Evolutionary conservation across 768 basidiomycete species (phyloP), one percentile per base, ranked within the genome.

Genomic region (Boletus patriciae): DNA sequence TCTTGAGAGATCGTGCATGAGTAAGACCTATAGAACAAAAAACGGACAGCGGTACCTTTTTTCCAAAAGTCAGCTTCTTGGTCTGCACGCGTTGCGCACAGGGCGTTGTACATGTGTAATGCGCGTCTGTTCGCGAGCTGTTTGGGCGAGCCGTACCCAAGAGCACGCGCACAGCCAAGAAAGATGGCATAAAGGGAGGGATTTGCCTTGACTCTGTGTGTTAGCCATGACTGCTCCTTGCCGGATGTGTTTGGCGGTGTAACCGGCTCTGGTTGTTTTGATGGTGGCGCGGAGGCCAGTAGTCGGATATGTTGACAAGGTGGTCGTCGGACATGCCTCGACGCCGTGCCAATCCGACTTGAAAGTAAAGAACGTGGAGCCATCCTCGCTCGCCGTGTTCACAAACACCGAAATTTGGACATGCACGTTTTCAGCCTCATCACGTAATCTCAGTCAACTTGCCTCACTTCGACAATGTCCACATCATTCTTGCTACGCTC

Each of bases 11-110:
- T 19, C 41, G 51, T 52, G 34, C 3, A 18, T 58, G 31, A 50
- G 48, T 44, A 27, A 15, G n/a, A 15, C 23, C 15, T n/a, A 10
- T 9, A 15, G 34, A 15, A 13, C 4, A 19, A 2, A 23, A 29
- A 58, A 45, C 6, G 4, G 19, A 46, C 21, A n/a, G n/a, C 11
- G 77, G 54, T 67, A 86, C 88, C 83, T 52, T 85, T 71, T 62
- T 77, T 79, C 88, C 88, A 90, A 67, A 88, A 89, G 6, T 64
- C 70, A 13, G 62, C 70, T 57, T 88, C 84, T 54, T 83, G 76
- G 57, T 88, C 88, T 18, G 86, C 80, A 45, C 73, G 78, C 16
- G 74, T 68, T 1, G 81, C 79, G 62, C 84, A 86, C 9, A 87
- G 63, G 18, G 78, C 68, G 48, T 82, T 77, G 64, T 90, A 90